phyloP scores from a whole-genome alignment of 2,329 filamentous ascomycete genomes.

The Graphilbum fragrans region DNA sequence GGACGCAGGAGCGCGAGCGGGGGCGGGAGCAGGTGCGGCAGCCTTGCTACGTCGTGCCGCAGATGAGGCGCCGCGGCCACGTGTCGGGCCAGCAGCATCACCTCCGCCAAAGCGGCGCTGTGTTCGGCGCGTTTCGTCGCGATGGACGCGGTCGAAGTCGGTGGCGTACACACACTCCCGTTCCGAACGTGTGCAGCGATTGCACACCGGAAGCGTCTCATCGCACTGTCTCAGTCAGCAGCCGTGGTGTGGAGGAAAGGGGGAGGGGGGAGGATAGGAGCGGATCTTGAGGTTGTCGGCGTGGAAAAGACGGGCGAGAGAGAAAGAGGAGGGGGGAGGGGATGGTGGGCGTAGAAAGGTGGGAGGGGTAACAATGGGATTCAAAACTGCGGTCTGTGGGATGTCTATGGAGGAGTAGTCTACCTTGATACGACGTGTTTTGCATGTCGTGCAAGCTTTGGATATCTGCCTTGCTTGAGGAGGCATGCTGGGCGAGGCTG shows the following conservation, averaged over 20 bases:
- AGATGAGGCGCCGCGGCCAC: neutral
- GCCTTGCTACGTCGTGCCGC: neutral
- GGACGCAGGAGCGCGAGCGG: neutral
- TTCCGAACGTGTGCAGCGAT: constrained; percentile 4
- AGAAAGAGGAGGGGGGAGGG: too few relatives aligned
- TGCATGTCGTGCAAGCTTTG: constrained; percentile 4
- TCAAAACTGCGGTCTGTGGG: too few relatives aligned
- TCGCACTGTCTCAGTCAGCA: constrained; percentile 3
- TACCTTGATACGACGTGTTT: constrained; percentile 5
- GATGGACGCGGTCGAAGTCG: constrained; percentile 6
- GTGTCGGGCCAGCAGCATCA: neutral
- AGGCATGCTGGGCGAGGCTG: neutral
- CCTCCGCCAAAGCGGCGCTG: constrained; percentile 1
- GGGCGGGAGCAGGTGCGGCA: neutral
- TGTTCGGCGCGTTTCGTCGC: constrained; percentile 3
- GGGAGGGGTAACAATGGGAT: too few relatives aligned
- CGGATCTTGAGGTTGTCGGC: neutral
- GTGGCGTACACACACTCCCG: constrained; percentile 5
- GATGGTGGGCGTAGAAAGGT: too few relatives aligned
- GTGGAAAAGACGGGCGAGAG: neutral
- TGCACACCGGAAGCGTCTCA: constrained; percentile 3
- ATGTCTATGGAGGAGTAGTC: neutral
- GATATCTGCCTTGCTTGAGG: constrained; percentile 2
- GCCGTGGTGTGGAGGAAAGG: neutral
- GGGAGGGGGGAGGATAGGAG: neutral